These are phyloP conservation scores for Populus trichocarpa DNA, from an alignment of 441 rosid species.

Conservation along the genomic window DNA sequence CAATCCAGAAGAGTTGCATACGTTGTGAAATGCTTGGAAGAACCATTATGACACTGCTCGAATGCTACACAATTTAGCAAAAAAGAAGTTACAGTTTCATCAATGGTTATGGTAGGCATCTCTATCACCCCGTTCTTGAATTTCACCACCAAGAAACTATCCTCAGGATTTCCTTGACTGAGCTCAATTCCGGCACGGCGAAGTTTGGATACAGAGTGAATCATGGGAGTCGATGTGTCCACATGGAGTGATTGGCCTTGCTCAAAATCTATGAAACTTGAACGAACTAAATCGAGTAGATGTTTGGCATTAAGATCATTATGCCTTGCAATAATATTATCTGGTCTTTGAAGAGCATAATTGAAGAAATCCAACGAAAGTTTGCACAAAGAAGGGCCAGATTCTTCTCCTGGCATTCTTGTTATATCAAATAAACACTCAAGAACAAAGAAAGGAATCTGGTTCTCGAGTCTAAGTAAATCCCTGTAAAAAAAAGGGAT, in stretches of 20 bases:
- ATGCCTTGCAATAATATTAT: slow-evolving; percentile 25
- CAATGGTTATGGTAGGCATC: slow-evolving; percentile 53
- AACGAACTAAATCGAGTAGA: slow-evolving; percentile 62
- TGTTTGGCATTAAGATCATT: slow-evolving; percentile 35
- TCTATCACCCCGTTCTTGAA: slow-evolving; percentile 52
- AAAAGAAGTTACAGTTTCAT: slow-evolving; percentile 41
- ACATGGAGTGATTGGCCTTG: slow-evolving; percentile 2
- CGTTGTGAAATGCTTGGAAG: slow-evolving; percentile 50
- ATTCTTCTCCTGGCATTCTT: too few relatives aligned
- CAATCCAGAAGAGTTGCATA: slow-evolving; percentile 53
- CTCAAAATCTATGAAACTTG: slow-evolving; percentile 37
- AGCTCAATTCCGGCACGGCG: slow-evolving; percentile 59
- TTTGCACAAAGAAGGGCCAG: too few relatives aligned
- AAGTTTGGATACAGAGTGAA: slow-evolving; percentile 63
- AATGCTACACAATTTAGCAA: slow-evolving; percentile 51
- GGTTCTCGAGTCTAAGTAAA: too few relatives aligned
- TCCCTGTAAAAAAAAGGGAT: too few relatives aligned
- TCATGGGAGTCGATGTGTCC: slow-evolving; percentile 31
- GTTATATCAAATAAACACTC: too few relatives aligned
- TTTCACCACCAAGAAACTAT: slow-evolving; percentile 50
- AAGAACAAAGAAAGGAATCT: too few relatives aligned
- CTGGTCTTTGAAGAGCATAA: too few relatives aligned
- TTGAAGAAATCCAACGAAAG: too few relatives aligned
- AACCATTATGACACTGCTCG: slow-evolving; percentile 50
- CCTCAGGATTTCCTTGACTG: slow-evolving; percentile 12